Percentiles rank a stretch among this genome's conserved stretches.
phyloP scores from a whole-genome alignment of 2,329 filamentous ascomycete genomes.

The Colletotrichum neosansevieriae region DNA sequence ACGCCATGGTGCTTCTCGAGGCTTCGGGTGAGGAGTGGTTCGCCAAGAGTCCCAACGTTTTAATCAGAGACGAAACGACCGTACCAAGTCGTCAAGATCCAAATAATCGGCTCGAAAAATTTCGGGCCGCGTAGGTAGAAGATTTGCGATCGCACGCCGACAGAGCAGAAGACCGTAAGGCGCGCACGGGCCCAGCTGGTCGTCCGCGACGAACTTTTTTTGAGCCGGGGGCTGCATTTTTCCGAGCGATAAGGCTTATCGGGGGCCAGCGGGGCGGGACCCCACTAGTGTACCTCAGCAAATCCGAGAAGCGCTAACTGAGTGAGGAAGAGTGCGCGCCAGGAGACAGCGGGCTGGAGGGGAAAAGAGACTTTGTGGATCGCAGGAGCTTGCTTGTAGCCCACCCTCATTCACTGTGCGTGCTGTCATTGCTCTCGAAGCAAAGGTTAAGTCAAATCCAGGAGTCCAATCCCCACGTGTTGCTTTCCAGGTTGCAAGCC shows the following conservation, averaged over 20 bases:
- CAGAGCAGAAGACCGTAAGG: background rate
- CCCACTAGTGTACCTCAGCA: conserved; percentile 15
- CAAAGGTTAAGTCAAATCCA: too few relatives aligned
- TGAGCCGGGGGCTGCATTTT: conserved; percentile 42
- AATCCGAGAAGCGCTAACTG: conserved; percentile 11
- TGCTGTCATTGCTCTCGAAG: conserved; percentile 8
- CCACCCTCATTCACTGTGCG: conserved; percentile 13
- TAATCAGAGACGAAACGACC: too few relatives aligned
- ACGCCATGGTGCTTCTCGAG: conserved; percentile 66
- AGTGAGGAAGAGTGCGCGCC: conserved; percentile 7
- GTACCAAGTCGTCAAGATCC: too few relatives aligned
- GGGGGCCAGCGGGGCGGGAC: conserved; percentile 15
- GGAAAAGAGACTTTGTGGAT: conserved; percentile 37
- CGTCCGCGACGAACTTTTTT: background rate
- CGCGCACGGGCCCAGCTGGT: background rate
- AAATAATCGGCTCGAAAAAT: background rate
- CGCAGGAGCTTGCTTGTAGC: conserved; percentile 28
- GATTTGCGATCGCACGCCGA: background rate
- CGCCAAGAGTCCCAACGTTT: too few relatives aligned
- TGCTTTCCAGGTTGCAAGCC: background rate
- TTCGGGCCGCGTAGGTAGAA: background rate
- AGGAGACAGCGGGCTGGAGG: conserved; percentile 9
- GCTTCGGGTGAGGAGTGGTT: background rate
- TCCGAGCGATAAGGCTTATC: conserved; percentile 52
- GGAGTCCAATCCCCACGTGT: background rate